Conservation (phyloP, 1,284 basidiomycete genomes). For the Coniophora puteana region DNA sequence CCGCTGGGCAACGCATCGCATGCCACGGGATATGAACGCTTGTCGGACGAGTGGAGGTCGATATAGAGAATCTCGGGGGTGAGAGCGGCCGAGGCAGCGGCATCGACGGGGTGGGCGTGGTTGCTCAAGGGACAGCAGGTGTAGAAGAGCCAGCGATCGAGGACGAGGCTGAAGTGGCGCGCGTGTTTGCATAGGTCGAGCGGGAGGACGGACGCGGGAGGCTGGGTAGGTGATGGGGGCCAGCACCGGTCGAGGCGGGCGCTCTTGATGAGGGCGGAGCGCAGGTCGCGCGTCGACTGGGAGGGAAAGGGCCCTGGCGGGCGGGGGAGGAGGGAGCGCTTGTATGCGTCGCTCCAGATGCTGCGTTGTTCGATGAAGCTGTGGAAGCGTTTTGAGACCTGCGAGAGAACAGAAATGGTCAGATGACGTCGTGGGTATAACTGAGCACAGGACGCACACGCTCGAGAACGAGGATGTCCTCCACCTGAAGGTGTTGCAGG, state of each 20-base stretch:
- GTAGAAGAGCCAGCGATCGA: not conserved
- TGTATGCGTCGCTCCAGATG: conserved; percentile 1
- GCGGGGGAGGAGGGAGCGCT: not conserved
- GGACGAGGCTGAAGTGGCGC: not conserved
- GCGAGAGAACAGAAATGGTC: too few species aligned
- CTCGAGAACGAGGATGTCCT: too few species aligned
- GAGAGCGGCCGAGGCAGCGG: too few species aligned
- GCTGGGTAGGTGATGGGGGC: not conserved
- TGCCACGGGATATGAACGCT: too few species aligned
- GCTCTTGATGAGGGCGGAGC: not conserved
- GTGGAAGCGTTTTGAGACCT: not conserved
- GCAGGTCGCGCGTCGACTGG: not conserved
- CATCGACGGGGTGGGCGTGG: too few species aligned
- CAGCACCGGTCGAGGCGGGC: not conserved
- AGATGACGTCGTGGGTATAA: too few species aligned
- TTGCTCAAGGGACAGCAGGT: too few species aligned
- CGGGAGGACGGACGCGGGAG: not conserved
- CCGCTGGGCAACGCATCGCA: too few species aligned
- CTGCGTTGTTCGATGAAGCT: not conserved
- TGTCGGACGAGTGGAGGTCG: too few species aligned
- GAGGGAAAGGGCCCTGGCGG: not conserved
- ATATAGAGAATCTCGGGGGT: too few species aligned
- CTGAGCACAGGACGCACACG: too few species aligned
- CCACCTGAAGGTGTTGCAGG: too few species aligned
- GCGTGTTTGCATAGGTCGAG: not conserved